These are phyloP conservation scores for Dryas integrifolia DNA, from an alignment of 331 rosid species.

Conservation along the genomic window DNA sequence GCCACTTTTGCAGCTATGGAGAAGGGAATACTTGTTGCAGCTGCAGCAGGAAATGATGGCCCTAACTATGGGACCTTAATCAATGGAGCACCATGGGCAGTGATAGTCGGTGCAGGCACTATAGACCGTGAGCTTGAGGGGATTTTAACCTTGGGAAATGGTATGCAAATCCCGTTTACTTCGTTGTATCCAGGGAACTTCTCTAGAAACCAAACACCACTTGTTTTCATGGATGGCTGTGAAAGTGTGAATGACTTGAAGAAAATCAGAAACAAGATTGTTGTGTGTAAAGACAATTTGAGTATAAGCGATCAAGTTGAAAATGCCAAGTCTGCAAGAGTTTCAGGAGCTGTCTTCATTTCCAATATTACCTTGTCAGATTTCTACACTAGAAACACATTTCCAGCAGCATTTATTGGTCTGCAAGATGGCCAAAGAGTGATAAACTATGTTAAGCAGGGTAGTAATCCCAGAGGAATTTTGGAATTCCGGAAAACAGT, in stretches of 20 bases:
- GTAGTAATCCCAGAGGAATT: conserved; percentile 15
- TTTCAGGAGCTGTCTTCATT: conserved; percentile 20
- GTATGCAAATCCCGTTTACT: conserved; percentile 21
- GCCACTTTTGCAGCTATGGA: conserved; percentile 30
- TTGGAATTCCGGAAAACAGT: conserved; percentile 19
- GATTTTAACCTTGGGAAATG: conserved; percentile 22
- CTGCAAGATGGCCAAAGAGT: conserved; percentile 17
- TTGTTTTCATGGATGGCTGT: conserved; percentile 19
- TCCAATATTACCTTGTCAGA: not conserved
- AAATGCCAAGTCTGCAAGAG: conserved; percentile 14
- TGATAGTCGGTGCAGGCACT: conserved; percentile 22
- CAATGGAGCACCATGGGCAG: conserved; percentile 35
- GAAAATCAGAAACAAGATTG: conserved; percentile 19
- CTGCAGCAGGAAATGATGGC: conserved; percentile 25
- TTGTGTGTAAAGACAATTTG: conserved; percentile 23
- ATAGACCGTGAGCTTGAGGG: conserved; percentile 17
- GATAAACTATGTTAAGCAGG: conserved; percentile 3
- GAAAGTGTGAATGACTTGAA: conserved; percentile 15
- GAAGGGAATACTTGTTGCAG: conserved; percentile 18
- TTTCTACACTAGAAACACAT: not conserved
- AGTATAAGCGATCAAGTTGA: conserved; percentile 4
- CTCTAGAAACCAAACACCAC: not conserved
- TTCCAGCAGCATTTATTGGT: conserved; percentile 23
- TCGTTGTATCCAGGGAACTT: conserved; percentile 24
- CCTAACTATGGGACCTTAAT: conserved; percentile 1